A percentile compares a stretch with the other conserved stretches of the same genome.
Conservation (phyloP, 108 stramenopile genomes). For the Cyclotella distinguenda region DNA sequence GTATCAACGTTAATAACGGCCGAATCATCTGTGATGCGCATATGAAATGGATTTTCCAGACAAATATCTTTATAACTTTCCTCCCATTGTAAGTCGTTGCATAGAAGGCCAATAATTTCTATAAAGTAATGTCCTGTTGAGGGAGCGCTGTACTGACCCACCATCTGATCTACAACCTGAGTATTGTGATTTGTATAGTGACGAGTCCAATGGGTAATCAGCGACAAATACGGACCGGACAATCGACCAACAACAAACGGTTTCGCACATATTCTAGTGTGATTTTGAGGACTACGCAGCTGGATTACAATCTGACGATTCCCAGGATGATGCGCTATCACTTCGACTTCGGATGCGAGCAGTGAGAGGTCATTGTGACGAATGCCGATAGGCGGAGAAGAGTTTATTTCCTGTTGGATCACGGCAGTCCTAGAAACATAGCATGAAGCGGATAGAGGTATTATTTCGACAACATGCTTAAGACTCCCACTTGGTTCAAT, state of each 20-base stretch:
- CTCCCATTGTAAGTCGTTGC: conserved; percentile 14
- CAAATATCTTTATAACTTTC: conserved; percentile 8
- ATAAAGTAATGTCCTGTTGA: conserved; percentile 9
- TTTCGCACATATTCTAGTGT: neutral
- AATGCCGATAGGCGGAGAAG: neutral
- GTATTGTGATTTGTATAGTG: neutral
- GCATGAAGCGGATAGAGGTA: neutral
- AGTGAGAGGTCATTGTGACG: conserved; percentile 3
- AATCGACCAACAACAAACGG: conserved; percentile 6
- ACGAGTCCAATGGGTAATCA: neutral
- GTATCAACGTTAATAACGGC: neutral
- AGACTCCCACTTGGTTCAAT: too few species aligned
- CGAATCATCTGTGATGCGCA: conserved; percentile 13
- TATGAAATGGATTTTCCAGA: conserved; percentile 9
- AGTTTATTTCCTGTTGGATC: neutral
- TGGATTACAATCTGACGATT: neutral
- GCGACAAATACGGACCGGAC: conserved; percentile 10
- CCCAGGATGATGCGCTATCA: neutral
- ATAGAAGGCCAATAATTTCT: conserved; percentile 26
- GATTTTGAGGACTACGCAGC: neutral
- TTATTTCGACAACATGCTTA: too few species aligned
- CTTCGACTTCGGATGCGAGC: conserved; percentile 8
- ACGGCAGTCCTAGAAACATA: neutral
- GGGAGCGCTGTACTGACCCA: conserved; percentile 15
- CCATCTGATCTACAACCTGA: neutral